Evolutionary conservation across 2,329 filamentous ascomycete species (phyloP), one percentile per base, ranked within the genome.

Genomic region (Cladosporium austrohemisphaericum): DNA sequence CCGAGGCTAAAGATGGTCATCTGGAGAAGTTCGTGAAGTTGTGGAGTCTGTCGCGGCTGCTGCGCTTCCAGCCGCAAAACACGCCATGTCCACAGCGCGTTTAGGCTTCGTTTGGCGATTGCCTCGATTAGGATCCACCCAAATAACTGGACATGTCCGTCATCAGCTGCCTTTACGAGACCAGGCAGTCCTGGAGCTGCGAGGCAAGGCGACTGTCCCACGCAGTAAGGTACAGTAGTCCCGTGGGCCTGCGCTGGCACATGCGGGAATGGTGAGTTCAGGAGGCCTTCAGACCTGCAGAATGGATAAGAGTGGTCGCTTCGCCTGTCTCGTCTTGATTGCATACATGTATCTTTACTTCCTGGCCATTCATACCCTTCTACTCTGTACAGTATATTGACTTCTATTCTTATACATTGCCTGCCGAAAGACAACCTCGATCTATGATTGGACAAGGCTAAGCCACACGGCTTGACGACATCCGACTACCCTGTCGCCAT

Each of bases 391-490:
- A 11, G 25, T 26, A 26, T 26, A 6, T 11, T 26, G 25, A 26
- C n/a, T 25, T 33, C 41, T 32, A 44, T 44, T 44, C 28, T 16
- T 44, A 19, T 18, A 32, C 6, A n/a, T n/a, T n/a, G n/a, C n/a
- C n/a, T n/a, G n/a, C n/a, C n/a, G 35, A 16, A 8, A 16, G 25
- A 16, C 13, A 28, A 23, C 18, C n/a, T 11, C 16, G 25, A 47
- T 37, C 35, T 14, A 13, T 47, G 44, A 38, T 47, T 47, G 44
- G 44, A 29, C 18, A 19, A 38, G 26, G 44, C 44, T 47, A 25
- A 38, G 44, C 44, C 44, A 38, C 41, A 19, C 44, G 44, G 44
- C 44, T 47, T 47, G 33, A 47, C 44, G 44, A 47, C 43, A 46
- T 46, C 33, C 43, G 25, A 32, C 8, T 13, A 14, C 19, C 19